Percentiles rank a stretch among this genome's conserved stretches.
Evolutionary conservation across 163 green algal species (phyloP).

Genomic region (Chloromonas sp.): DNA sequence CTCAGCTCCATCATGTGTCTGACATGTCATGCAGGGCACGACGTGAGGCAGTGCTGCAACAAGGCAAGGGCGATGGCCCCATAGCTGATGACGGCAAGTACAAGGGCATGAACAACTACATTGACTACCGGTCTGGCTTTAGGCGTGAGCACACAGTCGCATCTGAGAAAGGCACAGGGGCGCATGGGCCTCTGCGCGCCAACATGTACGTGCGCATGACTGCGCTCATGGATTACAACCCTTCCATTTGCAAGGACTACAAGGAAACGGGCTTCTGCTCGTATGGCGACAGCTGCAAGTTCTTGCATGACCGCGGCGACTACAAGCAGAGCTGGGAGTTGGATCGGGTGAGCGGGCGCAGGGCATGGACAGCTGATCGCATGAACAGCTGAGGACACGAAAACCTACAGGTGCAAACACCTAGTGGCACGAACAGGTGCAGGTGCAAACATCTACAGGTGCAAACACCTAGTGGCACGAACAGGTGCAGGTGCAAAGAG

Average conservation of each 20-base stretch:
- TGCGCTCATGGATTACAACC: constrained; percentile 55
- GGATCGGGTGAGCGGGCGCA: constrained; percentile 52
- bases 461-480: too few relatives aligned
- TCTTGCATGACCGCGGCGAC: constrained; percentile 96
- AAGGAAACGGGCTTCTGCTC: constrained; percentile 96
- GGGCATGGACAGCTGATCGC: background rate
- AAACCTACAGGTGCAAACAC: background rate
- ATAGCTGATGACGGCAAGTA: constrained; percentile 58
- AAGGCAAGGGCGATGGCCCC: constrained; percentile 32
- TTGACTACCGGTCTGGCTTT: constrained; percentile 56
- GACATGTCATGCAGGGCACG: constrained; percentile 49
- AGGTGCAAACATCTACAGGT: constrained; percentile 1
- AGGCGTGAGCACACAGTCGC: constrained; percentile 36
- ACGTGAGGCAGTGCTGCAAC: constrained; percentile 67
- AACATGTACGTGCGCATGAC: constrained; percentile 80
- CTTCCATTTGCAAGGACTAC: constrained; percentile 98
- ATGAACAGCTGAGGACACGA: background rate
- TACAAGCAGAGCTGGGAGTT: constrained; percentile 97
- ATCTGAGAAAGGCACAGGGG: constrained; percentile 50
- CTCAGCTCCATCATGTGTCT: too few relatives aligned
- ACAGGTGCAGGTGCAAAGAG: too few relatives aligned
- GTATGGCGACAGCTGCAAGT: constrained; percentile 98
- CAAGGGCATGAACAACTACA: constrained; percentile 74
- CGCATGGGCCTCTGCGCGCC: constrained; percentile 85
- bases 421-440: background rate